Percentiles rank a stretch among this genome's conserved stretches.
Evolutionary conservation across 768 basidiomycete genomes (phyloP).

Genomic region (Pisolithus orientalis): DNA sequence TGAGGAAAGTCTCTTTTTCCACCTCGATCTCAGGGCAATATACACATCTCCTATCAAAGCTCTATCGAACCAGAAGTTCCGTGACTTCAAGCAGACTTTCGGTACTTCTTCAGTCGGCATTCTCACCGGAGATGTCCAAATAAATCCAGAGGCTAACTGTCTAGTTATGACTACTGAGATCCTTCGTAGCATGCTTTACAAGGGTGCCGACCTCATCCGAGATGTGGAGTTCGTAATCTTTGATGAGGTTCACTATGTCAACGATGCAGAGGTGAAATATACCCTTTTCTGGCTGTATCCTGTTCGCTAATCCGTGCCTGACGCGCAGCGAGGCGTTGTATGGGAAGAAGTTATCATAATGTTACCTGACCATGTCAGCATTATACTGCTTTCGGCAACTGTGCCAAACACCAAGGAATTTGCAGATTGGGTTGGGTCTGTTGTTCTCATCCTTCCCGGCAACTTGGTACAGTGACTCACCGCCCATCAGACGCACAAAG

Average conservation of each 20-base stretch:
- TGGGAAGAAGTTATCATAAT: constrained; percentile 99
- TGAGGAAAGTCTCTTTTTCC: constrained; percentile 9
- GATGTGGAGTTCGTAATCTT: constrained; percentile 99
- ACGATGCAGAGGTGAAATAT: constrained; percentile 84
- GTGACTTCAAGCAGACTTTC: constrained; percentile 97
- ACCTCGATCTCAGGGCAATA: constrained; percentile 61
- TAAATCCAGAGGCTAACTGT: constrained; percentile 96
- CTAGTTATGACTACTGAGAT: constrained; percentile 99
- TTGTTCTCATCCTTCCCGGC: constrained; percentile 7
- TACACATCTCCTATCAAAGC: constrained; percentile 99
- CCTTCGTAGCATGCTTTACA: constrained; percentile 95
- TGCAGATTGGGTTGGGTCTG: constrained; percentile 98
- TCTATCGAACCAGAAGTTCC: constrained; percentile 96
- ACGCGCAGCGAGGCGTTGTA: constrained; percentile 84
- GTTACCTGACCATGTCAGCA: constrained; percentile 97
- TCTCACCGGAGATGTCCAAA: constrained; percentile 97
- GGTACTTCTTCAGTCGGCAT: constrained; percentile 90
- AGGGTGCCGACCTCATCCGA: constrained; percentile 95
- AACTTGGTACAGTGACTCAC: background rate
- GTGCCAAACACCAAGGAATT: constrained; percentile 98
- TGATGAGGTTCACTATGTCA: constrained; percentile 99
- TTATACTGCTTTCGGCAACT: constrained; percentile 94
- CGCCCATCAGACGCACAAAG: constrained; percentile 76
- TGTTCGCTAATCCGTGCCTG: constrained; percentile 9
- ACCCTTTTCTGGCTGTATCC: constrained; percentile 1